Evolutionary conservation across 768 basidiomycete genomes (phyloP).

Genomic region (Erythrobasidium yunnanense): DNA sequence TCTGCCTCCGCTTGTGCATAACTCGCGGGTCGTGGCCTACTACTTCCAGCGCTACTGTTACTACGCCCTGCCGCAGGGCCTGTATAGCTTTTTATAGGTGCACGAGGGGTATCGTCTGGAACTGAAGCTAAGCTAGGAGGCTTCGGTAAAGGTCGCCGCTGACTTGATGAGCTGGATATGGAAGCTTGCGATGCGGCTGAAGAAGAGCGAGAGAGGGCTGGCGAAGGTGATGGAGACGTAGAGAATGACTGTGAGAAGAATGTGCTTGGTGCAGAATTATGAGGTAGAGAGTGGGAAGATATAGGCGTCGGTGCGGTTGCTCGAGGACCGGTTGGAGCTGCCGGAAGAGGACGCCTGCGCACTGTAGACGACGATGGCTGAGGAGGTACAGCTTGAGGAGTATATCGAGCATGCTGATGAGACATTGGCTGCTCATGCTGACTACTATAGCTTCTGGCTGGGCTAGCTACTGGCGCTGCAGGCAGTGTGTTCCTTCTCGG

Average conservation of each 20-base stretch:
- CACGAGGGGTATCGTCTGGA: neutral
- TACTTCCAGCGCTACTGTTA: neutral
- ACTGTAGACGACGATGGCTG: too few relatives aligned
- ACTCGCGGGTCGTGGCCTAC: neutral
- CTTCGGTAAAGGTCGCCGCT: slow-evolving; percentile 3
- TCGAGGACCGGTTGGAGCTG: too few relatives aligned
- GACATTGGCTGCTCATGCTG: too few relatives aligned
- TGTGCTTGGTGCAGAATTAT: neutral
- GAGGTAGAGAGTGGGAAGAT: neutral
- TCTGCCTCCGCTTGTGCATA: neutral
- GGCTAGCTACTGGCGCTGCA: too few relatives aligned
- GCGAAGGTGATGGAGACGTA: slow-evolving; percentile 27
- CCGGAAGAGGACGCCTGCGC: too few relatives aligned
- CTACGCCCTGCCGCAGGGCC: neutral
- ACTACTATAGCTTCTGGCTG: too few relatives aligned
- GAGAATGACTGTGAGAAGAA: slow-evolving; percentile 3
- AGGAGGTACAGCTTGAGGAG: too few relatives aligned
- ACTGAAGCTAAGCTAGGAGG: slow-evolving; percentile 3
- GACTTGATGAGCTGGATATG: neutral
- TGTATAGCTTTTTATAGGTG: neutral
- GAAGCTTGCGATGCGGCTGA: slow-evolving; percentile 2
- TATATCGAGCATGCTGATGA: too few relatives aligned
- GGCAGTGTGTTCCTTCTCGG: too few relatives aligned
- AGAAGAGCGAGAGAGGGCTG: slow-evolving; percentile 19
- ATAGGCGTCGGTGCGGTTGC: neutral